phyloP scores from a whole-genome alignment of 352 stramenopile genomes.

The Globisporangium middletonii region DNA sequence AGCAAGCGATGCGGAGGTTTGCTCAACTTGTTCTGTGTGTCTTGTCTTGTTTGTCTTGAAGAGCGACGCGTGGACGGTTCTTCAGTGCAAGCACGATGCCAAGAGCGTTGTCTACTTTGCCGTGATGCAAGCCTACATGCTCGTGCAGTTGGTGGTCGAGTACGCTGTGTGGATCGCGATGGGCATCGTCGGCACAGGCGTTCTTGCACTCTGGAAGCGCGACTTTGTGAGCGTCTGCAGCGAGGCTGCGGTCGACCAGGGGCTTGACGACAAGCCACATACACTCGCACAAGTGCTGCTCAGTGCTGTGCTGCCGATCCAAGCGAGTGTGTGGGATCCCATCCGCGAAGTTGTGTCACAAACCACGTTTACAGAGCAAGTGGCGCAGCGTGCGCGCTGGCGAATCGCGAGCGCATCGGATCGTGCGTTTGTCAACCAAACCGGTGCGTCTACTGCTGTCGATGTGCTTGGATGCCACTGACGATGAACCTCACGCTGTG shows the following conservation, averaged over 20 bases:
- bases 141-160: conserved; percentile 26
- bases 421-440: conserved; percentile 5
- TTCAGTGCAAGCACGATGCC: conserved; percentile 39
- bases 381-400: neutral
- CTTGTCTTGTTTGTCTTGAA: neutral
- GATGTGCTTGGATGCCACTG: neutral
- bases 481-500: neutral
- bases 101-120: conserved; percentile 33
- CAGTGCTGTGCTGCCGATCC: conserved; percentile 8
- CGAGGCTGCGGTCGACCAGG: neutral
- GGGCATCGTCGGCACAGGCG: conserved; percentile 25
- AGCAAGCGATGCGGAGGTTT: neutral
- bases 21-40: neutral
- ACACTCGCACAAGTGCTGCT: conserved; percentile 6
- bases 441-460: neutral
- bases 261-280: neutral
- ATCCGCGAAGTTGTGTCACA: conserved; percentile 2
- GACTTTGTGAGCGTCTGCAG: conserved; percentile 18
- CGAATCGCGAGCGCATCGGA: neutral
- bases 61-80: conserved; percentile 25
- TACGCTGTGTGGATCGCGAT: conserved; percentile 34
- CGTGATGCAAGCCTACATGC: conserved; percentile 23
- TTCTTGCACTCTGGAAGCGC: conserved; percentile 37
- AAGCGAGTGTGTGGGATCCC: conserved; percentile 1
- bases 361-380: neutral